Evolutionary conservation across 2,329 filamentous ascomycete species (phyloP).

Genomic region (Pseudocercospora cruenta): DNA sequence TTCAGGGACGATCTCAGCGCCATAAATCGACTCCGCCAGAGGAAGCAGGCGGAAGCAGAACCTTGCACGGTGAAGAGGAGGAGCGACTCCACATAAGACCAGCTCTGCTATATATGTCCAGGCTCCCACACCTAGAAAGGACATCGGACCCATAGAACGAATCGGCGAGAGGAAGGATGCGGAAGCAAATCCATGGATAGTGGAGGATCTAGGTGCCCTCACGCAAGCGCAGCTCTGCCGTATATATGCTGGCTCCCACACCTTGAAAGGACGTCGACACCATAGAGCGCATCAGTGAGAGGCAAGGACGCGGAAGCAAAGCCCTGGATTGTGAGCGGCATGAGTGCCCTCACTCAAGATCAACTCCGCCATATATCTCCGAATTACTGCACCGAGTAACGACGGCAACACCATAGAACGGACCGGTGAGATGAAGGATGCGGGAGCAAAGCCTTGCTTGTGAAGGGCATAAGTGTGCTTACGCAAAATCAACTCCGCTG

Average conservation of each 20-base stretch:
- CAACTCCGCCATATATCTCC: not conserved
- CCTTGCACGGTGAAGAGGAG: not conserved
- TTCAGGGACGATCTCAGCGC: not conserved
- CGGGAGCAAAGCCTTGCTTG: too few relatives aligned
- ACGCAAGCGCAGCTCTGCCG: not conserved
- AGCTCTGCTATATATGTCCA: not conserved
- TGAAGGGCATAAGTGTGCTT: too few relatives aligned
- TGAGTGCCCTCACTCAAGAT: not conserved
- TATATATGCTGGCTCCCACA: not conserved
- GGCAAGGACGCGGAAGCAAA: too few relatives aligned
- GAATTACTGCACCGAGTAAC: not conserved
- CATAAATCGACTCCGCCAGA: not conserved
- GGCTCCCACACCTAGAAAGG: not conserved
- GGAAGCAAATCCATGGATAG: not conserved
- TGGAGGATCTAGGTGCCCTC: not conserved
- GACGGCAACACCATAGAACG: not conserved
- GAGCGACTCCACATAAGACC: not conserved
- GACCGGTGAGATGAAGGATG: too few relatives aligned
- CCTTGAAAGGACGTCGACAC: not conserved
- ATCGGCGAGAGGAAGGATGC: too few relatives aligned
- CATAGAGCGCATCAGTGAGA: too few relatives aligned
- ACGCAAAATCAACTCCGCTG: too few relatives aligned
- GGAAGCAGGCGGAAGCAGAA: too few relatives aligned
- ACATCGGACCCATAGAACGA: not conserved
- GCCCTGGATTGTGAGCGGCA: too few relatives aligned